Evolutionary conservation across 768 basidiomycete genomes (phyloP), one percentile per base, ranked within the genome.

Genomic region (Mycena filopes): DNA sequence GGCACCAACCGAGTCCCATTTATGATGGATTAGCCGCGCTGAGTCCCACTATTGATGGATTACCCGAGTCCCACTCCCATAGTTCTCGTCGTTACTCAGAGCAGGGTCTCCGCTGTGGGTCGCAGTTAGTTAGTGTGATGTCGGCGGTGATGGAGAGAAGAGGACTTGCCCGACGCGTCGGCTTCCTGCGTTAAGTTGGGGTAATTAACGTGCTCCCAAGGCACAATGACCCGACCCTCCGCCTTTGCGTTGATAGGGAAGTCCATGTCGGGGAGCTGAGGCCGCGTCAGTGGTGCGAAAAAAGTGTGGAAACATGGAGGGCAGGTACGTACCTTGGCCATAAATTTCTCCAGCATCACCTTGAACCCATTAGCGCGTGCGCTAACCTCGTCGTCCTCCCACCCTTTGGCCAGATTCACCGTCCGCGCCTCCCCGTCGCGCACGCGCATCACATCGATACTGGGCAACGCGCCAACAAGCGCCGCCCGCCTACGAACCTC

Each of bases 211-310:
- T 93, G 88, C 74, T 97, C 95, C 95, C 96, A 98, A 43, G 95
- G 93, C 6, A 97, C 90, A 16, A 99, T 82, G 10, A 99, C 88
- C 18, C 98, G 90, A 13, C 97, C 94, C 79, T 99, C 98, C 0
- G 96, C 92, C 79, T 91, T 93, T 25, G 93, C 89, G 71, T 98
- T 99, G 78, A 99, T 88, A 0, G 98, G 88, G 68, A 99, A 89
- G 71, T 98, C 92, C 90, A 99, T 90, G 80, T 99, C 89, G 15
- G 97, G 96, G 5, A 99, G 84, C 89, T 95, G 73, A 2, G 47
- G 3, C 23, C 6, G n/a, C 23, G 15, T 54, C 40, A 25, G 72
- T 60, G 63, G 41, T 48, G 41, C 42, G 28, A 63, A 56, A 60
- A 31, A 61, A 25, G 20, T 28, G 58, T 1, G 43, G 9, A 25